Evolutionary conservation across 192 early-diverging fungal genomes (phyloP), one percentile per base, ranked within the genome.

Genomic region (Chytriomyces sp.): DNA sequence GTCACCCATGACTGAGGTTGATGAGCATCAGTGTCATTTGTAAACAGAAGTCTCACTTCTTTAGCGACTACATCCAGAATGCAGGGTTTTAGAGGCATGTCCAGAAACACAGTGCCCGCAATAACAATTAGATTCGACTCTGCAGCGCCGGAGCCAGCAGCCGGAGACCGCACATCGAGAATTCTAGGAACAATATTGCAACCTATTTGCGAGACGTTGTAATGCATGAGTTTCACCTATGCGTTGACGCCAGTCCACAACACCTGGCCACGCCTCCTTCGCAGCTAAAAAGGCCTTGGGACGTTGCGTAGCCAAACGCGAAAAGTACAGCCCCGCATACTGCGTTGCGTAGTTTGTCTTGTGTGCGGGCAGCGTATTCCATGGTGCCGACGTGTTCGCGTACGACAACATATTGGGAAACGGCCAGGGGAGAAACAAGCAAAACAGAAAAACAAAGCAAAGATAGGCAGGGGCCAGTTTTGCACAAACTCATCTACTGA

Each of bases 11-110:
- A 84, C 89, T 92, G 60, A 0, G 19, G 1, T 60, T 40, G 25
- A 17, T 14, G 22, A 3, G 34, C 39, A 30, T 57, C 70, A 22
- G 7, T 36, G 22, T 72, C 19, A 64, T 22, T 39, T 32, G 25
- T 59, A n/a, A 72, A 36, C 36, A 78, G 52, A n/a, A 36, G 14
- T 39, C 66, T 64, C 80, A 92, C 92, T 74, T 95, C 92, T 65
- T 80, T 84, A n/a, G 91, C 88, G 4, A 98, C 83, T 69, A 96
- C 91, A 39, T 92, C 89, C 68, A 98, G 81, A 69, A 97, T 93
- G 77, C 93, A 95, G 38, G 96, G 95, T 74, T 97, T 97, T 37
- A 85, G 60, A 19, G 82, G 78, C 85, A 95, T 91, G 17, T 98
- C 95, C 31, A 93, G 84, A 74, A 92, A 98, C 8, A 97, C 74